Evolutionary conservation across 768 basidiomycete species (phyloP), one percentile per base, ranked within the genome.

Genomic region (Russula lepida): DNA sequence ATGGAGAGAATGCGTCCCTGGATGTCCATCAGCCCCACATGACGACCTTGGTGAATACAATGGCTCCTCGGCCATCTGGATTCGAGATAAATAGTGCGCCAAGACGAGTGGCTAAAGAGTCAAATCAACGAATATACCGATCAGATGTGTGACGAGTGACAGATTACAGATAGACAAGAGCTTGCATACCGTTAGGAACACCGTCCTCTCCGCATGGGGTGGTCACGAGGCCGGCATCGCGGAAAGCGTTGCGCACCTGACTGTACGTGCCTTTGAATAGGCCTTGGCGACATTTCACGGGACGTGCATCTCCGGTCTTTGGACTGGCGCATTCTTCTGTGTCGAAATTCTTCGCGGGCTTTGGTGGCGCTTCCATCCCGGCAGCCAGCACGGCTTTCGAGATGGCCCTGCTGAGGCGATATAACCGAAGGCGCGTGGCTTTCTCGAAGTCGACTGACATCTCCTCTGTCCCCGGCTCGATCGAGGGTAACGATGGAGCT

Each of bases 31-130:
- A 67, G 2, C 62, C 67, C 65, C 65, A 67, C 47, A 67, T 57
- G 43, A 63, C 62, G 57, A 67, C 62, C 41, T 66, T 67, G 43
- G 59, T 67, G 43, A 67, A 64, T 28, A 64, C 62, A n/a, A 67
- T 28, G 8, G 32, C 63, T 32, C 62, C 65, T 33, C 25, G 54
- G 3, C 58, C 64, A 33, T 67, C 52, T 23, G 61, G 48, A 33
- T 66, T 66, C 30, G 67, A 59, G 37, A 67, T 60, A 39, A 67
- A 67, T 7, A 67, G 59, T 7, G 67, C 62, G n/a, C 67, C 67
- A 19, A 64, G 41, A 17, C 62, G 62, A 28, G 51, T 59, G 35
- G 66, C 65, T 66, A 37, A 50, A 21, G 41, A 54, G 48, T 19
- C 13, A 41, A 54, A 53, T 19, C 13, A 41, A 11, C 27, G 43